These are phyloP conservation scores for Fusarium sp. DNA, from an alignment of 2,329 filamentous ascomycete genomes.

Conservation along the genomic window DNA sequence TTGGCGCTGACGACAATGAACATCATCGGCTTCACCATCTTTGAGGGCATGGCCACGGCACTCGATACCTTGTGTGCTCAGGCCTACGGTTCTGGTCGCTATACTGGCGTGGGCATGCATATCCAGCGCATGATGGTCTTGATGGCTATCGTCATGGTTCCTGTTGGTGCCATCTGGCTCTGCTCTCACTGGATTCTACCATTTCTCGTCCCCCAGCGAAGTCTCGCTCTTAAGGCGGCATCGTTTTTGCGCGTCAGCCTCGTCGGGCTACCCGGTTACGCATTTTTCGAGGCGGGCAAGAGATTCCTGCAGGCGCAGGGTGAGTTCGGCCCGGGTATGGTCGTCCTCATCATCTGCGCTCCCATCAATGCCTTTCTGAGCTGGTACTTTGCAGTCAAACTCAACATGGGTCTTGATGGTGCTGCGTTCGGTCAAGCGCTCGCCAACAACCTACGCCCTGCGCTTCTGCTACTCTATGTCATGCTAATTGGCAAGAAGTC, in stretches of 20 bases:
- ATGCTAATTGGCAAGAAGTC: constrained; percentile 55
- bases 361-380: constrained; percentile 63
- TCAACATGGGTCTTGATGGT: constrained; percentile 62
- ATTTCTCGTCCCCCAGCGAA: constrained; percentile 60
- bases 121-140: constrained; percentile 66
- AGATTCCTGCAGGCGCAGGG: constrained; percentile 68
- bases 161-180: constrained; percentile 63
- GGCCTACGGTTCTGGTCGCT: constrained; percentile 55
- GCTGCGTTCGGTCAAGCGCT: constrained; percentile 64
- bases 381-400: constrained; percentile 60
- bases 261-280: constrained; percentile 65
- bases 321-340: constrained; percentile 63
- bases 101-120: constrained; percentile 63
- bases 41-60: constrained; percentile 48
- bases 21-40: constrained; percentile 64
- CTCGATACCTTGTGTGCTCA: constrained; percentile 48
- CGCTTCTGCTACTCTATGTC: constrained; percentile 61
- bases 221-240: constrained; percentile 62
- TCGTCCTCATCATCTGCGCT: constrained; percentile 61
- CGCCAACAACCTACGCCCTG: constrained; percentile 61
- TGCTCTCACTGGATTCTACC: constrained; percentile 61
- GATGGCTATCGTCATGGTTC: constrained; percentile 61
- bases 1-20: constrained; percentile 66
- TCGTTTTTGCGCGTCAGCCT: constrained; percentile 62
- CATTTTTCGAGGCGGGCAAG: constrained; percentile 66